phyloP scores from a whole-genome alignment of 768 basidiomycete species.

The Pholiota microspora region DNA sequence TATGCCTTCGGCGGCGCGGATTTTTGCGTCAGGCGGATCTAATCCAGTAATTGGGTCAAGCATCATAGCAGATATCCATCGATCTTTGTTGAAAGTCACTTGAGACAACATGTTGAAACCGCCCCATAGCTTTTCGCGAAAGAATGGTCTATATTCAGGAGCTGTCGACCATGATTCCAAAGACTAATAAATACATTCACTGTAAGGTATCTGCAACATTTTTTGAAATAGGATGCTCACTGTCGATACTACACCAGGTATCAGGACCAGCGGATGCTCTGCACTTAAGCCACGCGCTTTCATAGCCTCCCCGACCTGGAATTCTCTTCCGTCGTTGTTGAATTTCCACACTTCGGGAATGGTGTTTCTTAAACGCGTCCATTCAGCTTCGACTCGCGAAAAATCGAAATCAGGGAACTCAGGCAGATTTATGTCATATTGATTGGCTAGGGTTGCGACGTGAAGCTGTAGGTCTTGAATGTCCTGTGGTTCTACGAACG shows the following conservation, averaged over 20 bases:
- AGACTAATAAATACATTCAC: conserved; percentile 38
- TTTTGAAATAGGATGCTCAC: conserved; percentile 35
- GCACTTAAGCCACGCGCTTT: conserved; percentile 64
- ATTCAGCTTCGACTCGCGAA: conserved; percentile 68
- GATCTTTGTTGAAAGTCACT: conserved; percentile 77
- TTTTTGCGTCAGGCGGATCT: conserved; percentile 81
- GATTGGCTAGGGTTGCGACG: conserved; percentile 61
- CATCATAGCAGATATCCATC: conserved; percentile 88
- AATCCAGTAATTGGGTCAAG: conserved; percentile 91
- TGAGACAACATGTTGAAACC: conserved; percentile 84
- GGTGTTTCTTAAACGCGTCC: conserved; percentile 60
- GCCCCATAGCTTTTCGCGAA: conserved; percentile 86
- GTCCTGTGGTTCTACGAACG: conserved; percentile 64
- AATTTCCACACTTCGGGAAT: conserved; percentile 85
- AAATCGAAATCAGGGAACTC: conserved; percentile 65
- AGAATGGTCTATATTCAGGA: conserved; percentile 82
- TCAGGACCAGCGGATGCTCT: conserved; percentile 76
- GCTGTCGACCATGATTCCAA: conserved; percentile 94
- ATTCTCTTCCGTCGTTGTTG: conserved; percentile 77
- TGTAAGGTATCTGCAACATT: neutral
- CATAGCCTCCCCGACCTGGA: conserved; percentile 70
- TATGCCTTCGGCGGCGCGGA: conserved; percentile 90
- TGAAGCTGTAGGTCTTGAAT: conserved; percentile 69
- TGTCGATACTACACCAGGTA: conserved; percentile 89
- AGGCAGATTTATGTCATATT: conserved; percentile 68